These are phyloP conservation scores for Alternaria gaisen DNA, from an alignment of 2,329 filamentous ascomycete genomes.

Conservation along the genomic window DNA sequence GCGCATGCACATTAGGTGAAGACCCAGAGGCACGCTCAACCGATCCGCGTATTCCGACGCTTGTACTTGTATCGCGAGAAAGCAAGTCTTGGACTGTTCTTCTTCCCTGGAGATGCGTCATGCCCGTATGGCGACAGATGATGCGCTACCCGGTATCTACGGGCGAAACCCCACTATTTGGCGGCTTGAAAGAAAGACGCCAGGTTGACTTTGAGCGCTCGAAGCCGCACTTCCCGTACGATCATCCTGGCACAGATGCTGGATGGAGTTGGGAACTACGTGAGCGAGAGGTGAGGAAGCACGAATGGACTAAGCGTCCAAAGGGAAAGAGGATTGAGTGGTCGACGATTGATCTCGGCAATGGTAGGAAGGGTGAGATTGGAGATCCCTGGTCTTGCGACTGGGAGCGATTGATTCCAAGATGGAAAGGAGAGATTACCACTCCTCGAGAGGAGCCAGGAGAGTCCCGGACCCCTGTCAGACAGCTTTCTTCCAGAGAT, in stretches of 20 bases:
- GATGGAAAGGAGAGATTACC: background rate
- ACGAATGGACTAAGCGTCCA: constrained; percentile 77
- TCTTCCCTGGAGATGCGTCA: constrained; percentile 89
- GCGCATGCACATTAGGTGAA: constrained; percentile 68
- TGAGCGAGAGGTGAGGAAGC: constrained; percentile 67
- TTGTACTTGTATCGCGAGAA: constrained; percentile 70
- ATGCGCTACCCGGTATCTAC: constrained; percentile 83
- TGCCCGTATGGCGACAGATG: constrained; percentile 84
- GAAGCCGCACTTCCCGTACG: constrained; percentile 83
- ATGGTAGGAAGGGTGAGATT: constrained; percentile 79
- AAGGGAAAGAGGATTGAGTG: constrained; percentile 83
- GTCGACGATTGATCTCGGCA: constrained; percentile 76
- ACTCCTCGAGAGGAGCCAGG: constrained; percentile 14
- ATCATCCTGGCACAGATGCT: constrained; percentile 80
- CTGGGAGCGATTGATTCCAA: constrained; percentile 73
- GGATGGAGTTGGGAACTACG: constrained; percentile 80
- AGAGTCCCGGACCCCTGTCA: constrained; percentile 31
- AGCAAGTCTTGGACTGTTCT: constrained; percentile 78
- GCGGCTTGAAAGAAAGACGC: constrained; percentile 78
- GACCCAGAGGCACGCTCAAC: constrained; percentile 64
- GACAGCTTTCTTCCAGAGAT: constrained; percentile 31
- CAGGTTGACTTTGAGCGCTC: constrained; percentile 85
- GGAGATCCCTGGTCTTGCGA: constrained; percentile 85
- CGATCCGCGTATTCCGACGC: constrained; percentile 81
- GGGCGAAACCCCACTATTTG: constrained; percentile 82